Evolutionary conservation across 2,329 filamentous ascomycete genomes (phyloP).

Genomic region (Coniochaeta hoffmannii): DNA sequence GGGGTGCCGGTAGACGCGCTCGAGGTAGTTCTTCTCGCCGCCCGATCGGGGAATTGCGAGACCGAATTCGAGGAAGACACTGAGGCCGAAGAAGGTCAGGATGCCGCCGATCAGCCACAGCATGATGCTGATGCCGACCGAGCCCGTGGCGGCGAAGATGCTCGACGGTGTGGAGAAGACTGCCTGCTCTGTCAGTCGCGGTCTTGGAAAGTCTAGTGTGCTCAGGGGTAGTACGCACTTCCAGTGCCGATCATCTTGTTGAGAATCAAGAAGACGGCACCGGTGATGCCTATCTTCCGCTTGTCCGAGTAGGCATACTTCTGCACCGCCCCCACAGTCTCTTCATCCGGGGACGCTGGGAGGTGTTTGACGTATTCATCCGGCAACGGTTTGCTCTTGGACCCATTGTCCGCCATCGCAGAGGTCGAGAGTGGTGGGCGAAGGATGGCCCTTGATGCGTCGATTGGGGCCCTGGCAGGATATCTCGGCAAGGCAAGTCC

Average conservation of each 20-base stretch:
- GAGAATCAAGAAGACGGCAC: conserved; percentile 46
- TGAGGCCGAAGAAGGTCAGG: conserved; percentile 50
- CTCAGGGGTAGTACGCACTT: conserved; percentile 28
- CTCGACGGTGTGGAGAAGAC: conserved; percentile 48
- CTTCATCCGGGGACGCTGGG: not conserved
- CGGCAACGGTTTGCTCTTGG: not conserved
- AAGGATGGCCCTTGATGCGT: not conserved
- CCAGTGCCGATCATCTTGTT: conserved; percentile 55
- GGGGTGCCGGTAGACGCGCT: conserved; percentile 52
- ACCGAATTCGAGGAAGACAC: conserved; percentile 58
- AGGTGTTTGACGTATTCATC: not conserved
- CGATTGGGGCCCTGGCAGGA: not conserved
- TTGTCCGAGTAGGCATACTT: conserved; percentile 30
- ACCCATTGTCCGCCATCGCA: not conserved
- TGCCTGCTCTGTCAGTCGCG: conserved; percentile 6
- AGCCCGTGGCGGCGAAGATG: conserved; percentile 46
- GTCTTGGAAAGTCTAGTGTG: too few species aligned
- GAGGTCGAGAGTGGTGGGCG: not conserved
- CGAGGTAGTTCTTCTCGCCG: conserved; percentile 60
- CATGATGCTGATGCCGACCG: conserved; percentile 38
- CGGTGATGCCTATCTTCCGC: conserved; percentile 43
- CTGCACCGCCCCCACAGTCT: not conserved
- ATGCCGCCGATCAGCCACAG: conserved; percentile 29
- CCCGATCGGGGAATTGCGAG: conserved; percentile 56
- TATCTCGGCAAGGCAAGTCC: not conserved